Percentiles rank a stretch among this genome's conserved stretches.
These are phyloP conservation scores for Trypanosoma brucei DNA, from an alignment of 208 protist genomes.

Conservation along the genomic window DNA sequence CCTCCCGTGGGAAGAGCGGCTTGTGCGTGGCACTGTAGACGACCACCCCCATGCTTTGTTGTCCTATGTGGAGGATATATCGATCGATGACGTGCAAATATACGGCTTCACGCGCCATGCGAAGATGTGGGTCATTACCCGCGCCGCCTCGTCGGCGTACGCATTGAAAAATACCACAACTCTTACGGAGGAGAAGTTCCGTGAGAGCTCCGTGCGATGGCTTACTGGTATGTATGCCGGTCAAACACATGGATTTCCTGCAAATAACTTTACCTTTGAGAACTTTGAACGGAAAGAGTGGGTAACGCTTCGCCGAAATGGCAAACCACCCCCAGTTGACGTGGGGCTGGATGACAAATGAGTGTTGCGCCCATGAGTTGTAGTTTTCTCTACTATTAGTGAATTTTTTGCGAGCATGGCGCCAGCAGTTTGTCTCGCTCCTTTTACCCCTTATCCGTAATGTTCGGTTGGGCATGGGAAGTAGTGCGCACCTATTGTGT, in stretches of 20 bases:
- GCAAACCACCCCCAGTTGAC: slow-evolving; percentile 51
- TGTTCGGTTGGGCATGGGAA: too few relatives aligned
- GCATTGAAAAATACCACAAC: slow-evolving; percentile 56
- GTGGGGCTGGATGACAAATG: slow-evolving; percentile 41
- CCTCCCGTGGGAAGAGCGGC: slow-evolving; percentile 72
- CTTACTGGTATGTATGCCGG: slow-evolving; percentile 72
- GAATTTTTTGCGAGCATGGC: neutral
- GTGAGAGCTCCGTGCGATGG: slow-evolving; percentile 71
- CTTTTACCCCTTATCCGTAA: neutral
- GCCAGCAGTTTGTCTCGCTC: neutral
- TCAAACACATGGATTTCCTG: slow-evolving; percentile 82
- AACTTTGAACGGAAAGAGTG: slow-evolving; percentile 52
- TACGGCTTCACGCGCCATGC: slow-evolving; percentile 74
- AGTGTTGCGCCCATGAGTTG: neutral
- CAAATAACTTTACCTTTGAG: slow-evolving; percentile 84
- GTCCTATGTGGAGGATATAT: slow-evolving; percentile 63
- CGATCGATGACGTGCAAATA: slow-evolving; percentile 52
- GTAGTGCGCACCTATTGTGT: too few relatives aligned
- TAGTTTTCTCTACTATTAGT: neutral
- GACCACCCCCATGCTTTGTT: slow-evolving; percentile 76
- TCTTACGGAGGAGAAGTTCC: slow-evolving; percentile 63
- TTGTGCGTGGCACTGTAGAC: slow-evolving; percentile 48
- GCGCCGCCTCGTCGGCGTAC: slow-evolving; percentile 51
- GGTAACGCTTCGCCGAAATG: slow-evolving; percentile 33
- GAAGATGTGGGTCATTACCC: slow-evolving; percentile 77